Evolutionary conservation across 2,329 filamentous ascomycete genomes (phyloP), one percentile per base, ranked within the genome.

Genomic region (Stagonosporopsis chrysanthemi): DNA sequence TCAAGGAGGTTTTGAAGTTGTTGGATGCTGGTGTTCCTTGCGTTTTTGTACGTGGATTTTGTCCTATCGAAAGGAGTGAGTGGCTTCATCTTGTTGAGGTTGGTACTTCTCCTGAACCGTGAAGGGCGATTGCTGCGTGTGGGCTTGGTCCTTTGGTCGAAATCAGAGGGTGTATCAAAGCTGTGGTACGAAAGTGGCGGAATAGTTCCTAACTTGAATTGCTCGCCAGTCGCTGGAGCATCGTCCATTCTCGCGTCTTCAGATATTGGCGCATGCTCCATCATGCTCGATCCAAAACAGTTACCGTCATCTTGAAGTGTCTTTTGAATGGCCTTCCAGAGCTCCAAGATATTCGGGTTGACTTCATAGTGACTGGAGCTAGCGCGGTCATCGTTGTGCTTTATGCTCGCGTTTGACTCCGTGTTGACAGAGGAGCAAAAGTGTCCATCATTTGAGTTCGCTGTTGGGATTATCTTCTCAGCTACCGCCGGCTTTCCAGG

Each of bases 31-130:
- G 28, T 36, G 1, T 15, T 26, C 12, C 15, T 42, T 28, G 26
- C 50, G 6, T 52, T 40, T 11, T 26, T 5, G 26, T 19, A 46
- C 19, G 41, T 46, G 3, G 50, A 46, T n/a, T 46, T 45, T 9
- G 5, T 12, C 2, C 35, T 24, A 6, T 40, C 7, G 2, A 17
- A 23, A 19, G 24, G 12, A 11, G 15, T 9, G 8, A 15, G 23
- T 19, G 7, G 7, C 19, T 15, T 29, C 4, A 0, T 9, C 24
- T 12, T 15, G 33, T 24, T 22, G 19, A 23, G 26, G 17, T 14
- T 14, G 9, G 23, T 38, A 5, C 17, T 28, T 23, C 3, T 28
- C 22, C 35, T 48, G 6, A 17, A 17, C 3, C 15, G 6, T 23
- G 31, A 22, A 2, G 31, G 1, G 19, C n/a, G 15, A 17, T 12